Evolutionary conservation across 2,329 filamentous ascomycete genomes (phyloP), one percentile per base, ranked within the genome.

Genomic region (Phialophora verrucosa): DNA sequence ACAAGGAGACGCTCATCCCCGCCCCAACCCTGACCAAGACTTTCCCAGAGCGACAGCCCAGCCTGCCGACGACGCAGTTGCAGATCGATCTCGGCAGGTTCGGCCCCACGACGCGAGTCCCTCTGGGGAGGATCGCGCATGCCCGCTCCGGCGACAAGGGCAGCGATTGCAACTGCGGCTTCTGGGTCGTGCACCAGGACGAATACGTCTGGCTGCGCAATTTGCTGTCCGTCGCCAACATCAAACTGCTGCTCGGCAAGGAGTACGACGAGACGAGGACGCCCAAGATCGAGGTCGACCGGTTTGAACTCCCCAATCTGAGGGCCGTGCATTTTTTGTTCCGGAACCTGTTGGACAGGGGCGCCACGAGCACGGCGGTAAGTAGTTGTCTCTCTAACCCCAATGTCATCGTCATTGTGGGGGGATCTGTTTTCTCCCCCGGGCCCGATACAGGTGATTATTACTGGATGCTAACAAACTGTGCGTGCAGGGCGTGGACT

Each of bases 281-380:
- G 29, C 70, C 70, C 6, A 70, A 69, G 65, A 69, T 73, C 60
- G 73, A 75, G 25, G 76, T 84, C 47, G 82, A 83, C 56, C 76
- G 82, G 0, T 81, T 82, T 32, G 82, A 84, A 73, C 74, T 84
- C 27, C 77, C 81, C 5, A 77, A 79, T 50, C 74, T 82, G 29
- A 70, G 74, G 42, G 78, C 72, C 0, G 78, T 79, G 47, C 78
- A 79, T 71, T 79, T 79, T 68, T 63, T 79, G 27, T 77, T 79
- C 62, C 70, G 76, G n/a, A 77, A 78, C 64, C 65, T 78, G 32
- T 63, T 79, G 32, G 77, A 79, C 63, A 72, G 77, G 4, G 78
- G 78, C 2, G 77, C 78, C 2, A 75, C 74, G 4, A 74, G 74
- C 27, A 78, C 76, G 0, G 73, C 72, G 25, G 76, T 73, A 0